Evolutionary conservation across 139 green algal genomes (phyloP).

Genomic region (Nannochloris sp.): DNA sequence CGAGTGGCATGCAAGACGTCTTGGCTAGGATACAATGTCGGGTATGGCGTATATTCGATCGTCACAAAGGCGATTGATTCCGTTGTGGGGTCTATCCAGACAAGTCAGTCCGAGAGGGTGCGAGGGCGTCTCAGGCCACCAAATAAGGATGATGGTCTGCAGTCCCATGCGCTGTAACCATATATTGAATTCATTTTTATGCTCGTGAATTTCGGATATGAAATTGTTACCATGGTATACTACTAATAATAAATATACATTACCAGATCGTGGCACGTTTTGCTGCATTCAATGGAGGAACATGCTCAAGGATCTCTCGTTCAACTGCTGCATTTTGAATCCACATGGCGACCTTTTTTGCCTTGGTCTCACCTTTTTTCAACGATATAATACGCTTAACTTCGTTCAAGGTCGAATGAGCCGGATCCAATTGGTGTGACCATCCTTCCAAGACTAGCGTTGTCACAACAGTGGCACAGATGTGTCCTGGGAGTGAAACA

Average conservation of each 20-base stretch:
- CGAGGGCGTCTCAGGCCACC: too few species aligned
- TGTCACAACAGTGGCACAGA: slow-evolving; percentile 78
- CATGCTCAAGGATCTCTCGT: slow-evolving; percentile 18
- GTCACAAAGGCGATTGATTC: neutral
- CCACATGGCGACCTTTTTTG: slow-evolving; percentile 1
- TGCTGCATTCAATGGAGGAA: slow-evolving; percentile 9
- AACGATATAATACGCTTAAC: slow-evolving; percentile 23
- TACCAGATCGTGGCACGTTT: neutral
- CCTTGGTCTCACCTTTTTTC: slow-evolving; percentile 8
- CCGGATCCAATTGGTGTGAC: slow-evolving; percentile 38
- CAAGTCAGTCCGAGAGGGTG: neutral
- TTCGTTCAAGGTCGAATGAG: slow-evolving; percentile 29
- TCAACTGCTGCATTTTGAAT: slow-evolving; percentile 10
- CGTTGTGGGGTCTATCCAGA: neutral
- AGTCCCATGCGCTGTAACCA: neutral
- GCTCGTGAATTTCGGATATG: neutral
- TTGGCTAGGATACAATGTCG: slow-evolving; percentile 10
- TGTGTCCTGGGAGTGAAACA: slow-evolving; percentile 72
- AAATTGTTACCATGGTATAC: neutral
- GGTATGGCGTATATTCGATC: neutral
- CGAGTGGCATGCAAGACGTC: slow-evolving; percentile 4
- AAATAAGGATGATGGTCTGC: too few species aligned
- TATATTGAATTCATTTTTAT: neutral
- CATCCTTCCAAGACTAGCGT: slow-evolving; percentile 85
- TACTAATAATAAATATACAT: neutral